These are phyloP conservation scores for Volvox carteri DNA, from an alignment of 163 green algal genomes.

Conservation along the genomic window DNA sequence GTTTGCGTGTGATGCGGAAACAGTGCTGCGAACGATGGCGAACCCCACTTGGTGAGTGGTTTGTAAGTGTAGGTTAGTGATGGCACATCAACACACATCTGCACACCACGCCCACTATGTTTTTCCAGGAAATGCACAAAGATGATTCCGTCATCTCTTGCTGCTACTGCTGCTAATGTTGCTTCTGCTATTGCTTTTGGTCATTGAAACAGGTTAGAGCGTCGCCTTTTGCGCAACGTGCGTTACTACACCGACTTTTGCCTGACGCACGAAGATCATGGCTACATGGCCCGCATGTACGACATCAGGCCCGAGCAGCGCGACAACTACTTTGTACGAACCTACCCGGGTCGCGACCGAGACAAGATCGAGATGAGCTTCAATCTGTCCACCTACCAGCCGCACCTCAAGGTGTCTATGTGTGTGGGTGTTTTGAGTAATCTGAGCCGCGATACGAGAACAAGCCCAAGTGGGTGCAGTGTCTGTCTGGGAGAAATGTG, in stretches of 20 bases:
- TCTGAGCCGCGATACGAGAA: no score
- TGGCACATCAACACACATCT: no score
- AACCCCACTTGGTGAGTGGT: slow-evolving; percentile 65
- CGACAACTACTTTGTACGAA: slow-evolving; percentile 86
- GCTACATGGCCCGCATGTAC: slow-evolving; percentile 73
- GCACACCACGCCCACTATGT: no score
- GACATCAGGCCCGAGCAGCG: slow-evolving; percentile 62
- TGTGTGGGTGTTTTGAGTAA: no score
- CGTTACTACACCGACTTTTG: slow-evolving; percentile 82
- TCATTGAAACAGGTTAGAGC: slow-evolving; percentile 78
- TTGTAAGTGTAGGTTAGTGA: no score
- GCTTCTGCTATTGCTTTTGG: no score
- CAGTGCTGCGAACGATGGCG: slow-evolving; percentile 64
- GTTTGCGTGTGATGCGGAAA: slow-evolving; percentile 78
- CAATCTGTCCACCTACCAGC: slow-evolving; percentile 82
- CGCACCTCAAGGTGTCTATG: slow-evolving; percentile 64
- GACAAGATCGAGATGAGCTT: slow-evolving; percentile 85
- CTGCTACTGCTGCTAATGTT: no score
- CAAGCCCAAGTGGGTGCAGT: not conserved
- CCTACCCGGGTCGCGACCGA: slow-evolving; percentile 53
- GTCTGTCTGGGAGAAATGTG: no score
- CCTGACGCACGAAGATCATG: slow-evolving; percentile 79
- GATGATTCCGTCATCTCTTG: no score
- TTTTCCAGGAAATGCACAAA: no score
- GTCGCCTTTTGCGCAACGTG: slow-evolving; percentile 72